phyloP scores from a whole-genome alignment of 1,284 basidiomycete species.

The Porogramme epimiltina region DNA sequence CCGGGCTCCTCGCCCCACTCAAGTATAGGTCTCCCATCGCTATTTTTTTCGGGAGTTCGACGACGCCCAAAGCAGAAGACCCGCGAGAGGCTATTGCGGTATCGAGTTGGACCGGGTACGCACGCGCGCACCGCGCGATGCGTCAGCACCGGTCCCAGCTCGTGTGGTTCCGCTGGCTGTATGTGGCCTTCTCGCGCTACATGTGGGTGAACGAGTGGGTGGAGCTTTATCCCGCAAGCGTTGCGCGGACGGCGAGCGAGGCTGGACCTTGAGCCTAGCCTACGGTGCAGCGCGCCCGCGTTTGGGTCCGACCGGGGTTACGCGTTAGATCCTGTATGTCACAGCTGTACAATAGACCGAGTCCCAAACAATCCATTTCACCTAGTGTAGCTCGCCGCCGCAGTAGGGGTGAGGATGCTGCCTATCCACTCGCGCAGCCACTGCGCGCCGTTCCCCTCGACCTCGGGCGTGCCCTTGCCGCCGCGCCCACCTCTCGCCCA shows the following conservation, averaged over 20 bases:
- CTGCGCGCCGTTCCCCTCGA: constrained; percentile 26
- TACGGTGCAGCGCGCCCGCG: too few species aligned
- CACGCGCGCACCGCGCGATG: constrained; percentile 70
- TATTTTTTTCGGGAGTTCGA: constrained; percentile 26
- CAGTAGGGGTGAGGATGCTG: constrained; percentile 12
- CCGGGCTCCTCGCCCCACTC: constrained; percentile 46
- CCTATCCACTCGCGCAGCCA: constrained; percentile 25
- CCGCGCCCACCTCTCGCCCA: constrained; percentile 24
- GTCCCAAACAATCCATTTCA: background rate
- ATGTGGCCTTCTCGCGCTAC: constrained; percentile 82
- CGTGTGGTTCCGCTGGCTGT: constrained; percentile 90
- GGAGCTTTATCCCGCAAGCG: constrained; percentile 21
- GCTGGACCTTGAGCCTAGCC: background rate
- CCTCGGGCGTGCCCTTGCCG: constrained; percentile 19
- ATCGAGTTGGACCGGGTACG: constrained; percentile 58
- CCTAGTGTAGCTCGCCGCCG: background rate
- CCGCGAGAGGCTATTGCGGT: constrained; percentile 44
- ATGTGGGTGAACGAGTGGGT: constrained; percentile 92
- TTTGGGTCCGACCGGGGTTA: background rate
- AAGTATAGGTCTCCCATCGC: constrained; percentile 33
- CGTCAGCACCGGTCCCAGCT: constrained; percentile 75
- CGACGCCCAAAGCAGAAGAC: too few species aligned
- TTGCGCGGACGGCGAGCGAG: background rate
- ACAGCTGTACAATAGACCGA: background rate
- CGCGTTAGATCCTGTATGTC: too few species aligned